A percentile compares a stretch with the other conserved stretches of the same genome.
Conservation (phyloP, 2,329 filamentous ascomycete species). For the Erysiphe pulchra region DNA sequence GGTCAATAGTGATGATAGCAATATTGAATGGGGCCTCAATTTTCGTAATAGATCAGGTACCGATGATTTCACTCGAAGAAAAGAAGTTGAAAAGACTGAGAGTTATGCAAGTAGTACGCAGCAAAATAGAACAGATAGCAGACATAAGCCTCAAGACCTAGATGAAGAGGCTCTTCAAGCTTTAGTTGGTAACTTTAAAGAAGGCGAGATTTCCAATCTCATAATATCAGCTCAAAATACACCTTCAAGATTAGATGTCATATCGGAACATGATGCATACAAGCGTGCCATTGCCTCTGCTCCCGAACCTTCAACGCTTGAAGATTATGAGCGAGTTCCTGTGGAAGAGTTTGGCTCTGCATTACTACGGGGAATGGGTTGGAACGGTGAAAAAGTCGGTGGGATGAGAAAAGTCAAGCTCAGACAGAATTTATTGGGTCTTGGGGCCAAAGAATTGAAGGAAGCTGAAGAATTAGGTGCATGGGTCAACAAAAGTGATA, state of each 20-base stretch:
- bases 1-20: slow-evolving; percentile 18
- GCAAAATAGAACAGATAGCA: slow-evolving; percentile 4
- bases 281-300: slow-evolving; percentile 41
- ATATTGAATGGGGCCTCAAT: slow-evolving; percentile 21
- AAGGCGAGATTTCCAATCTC: slow-evolving; percentile 20
- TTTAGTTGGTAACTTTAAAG: slow-evolving; percentile 29
- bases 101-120: slow-evolving; percentile 1
- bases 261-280: slow-evolving; percentile 43
- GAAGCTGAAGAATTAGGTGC: slow-evolving; percentile 47
- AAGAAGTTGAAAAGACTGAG: slow-evolving; percentile 4
- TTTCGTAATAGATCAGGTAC: slow-evolving; percentile 17
- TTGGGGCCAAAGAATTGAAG: slow-evolving; percentile 65
- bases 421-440: slow-evolving; percentile 58
- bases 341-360: slow-evolving; percentile 90
- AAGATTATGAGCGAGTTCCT: slow-evolving; percentile 69
- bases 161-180: slow-evolving; percentile 44
- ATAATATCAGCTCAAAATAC: slow-evolving; percentile 20
- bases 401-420: slow-evolving; percentile 41
- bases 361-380: slow-evolving; percentile 78
- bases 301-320: slow-evolving; percentile 50
- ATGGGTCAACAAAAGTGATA: slow-evolving; percentile 47
- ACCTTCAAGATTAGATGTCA: slow-evolving; percentile 4
- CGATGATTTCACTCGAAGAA: slow-evolving; percentile 4
- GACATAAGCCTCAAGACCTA: slow-evolving; percentile 15
- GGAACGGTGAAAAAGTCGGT: slow-evolving; percentile 40